Evolutionary conservation across 257 asterid genomes (phyloP).

Genomic region (Echium plantagineum): DNA sequence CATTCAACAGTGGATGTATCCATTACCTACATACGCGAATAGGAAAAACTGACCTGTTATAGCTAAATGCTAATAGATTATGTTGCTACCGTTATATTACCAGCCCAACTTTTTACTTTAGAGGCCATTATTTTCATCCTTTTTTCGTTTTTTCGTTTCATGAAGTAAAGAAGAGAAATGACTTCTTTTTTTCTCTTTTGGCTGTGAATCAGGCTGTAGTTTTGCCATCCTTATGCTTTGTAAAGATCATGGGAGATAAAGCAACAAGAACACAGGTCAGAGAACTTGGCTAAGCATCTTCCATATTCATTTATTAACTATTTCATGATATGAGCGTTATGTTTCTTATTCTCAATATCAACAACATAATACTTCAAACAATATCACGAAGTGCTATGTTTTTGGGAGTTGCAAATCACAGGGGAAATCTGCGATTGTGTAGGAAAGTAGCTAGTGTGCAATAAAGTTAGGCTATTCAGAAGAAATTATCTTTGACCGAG

Average conservation of each 20-base stretch:
- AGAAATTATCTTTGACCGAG: too few species aligned
- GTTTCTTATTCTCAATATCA: too few species aligned
- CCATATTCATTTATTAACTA: too few species aligned
- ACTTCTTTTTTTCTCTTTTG: neutral
- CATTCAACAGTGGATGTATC: too few species aligned
- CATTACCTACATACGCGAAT: too few species aligned
- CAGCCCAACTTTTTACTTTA: neutral
- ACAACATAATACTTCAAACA: too few species aligned
- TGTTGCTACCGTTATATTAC: neutral
- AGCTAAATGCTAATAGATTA: neutral
- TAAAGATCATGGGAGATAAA: slow-evolving; percentile 48
- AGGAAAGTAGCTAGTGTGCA: too few species aligned
- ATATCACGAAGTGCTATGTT: too few species aligned
- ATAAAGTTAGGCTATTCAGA: too few species aligned
- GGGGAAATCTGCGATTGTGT: too few species aligned
- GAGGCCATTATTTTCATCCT: neutral
- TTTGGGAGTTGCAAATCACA: too few species aligned
- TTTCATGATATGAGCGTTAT: too few species aligned
- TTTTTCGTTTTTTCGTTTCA: neutral
- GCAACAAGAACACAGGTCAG: slow-evolving; percentile 59
- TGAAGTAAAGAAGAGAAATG: neutral
- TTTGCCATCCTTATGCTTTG: slow-evolving; percentile 59
- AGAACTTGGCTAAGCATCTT: neutral
- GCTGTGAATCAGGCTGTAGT: slow-evolving; percentile 41
- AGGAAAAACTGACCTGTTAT: neutral